A percentile compares a stretch with the other conserved stretches of the same genome.
phyloP scores from a whole-genome alignment of 1,139 yeast species.

The Debaryomyces sp. region DNA sequence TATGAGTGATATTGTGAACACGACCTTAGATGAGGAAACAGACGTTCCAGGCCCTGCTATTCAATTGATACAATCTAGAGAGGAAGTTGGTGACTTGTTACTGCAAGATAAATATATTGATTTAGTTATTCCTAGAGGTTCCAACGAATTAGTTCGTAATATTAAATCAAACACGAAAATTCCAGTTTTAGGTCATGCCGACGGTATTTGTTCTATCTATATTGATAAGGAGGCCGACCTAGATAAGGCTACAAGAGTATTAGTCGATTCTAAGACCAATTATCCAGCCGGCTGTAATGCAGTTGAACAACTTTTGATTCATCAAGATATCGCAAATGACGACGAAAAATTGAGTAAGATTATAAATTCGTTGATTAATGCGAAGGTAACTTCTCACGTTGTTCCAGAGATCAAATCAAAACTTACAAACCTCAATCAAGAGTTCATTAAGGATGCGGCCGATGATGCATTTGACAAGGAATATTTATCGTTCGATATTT shows the following conservation, averaged over 20 bases:
- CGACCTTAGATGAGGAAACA: slow-evolving; percentile 57
- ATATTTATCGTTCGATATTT: slow-evolving; percentile 78
- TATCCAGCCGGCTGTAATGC: slow-evolving; percentile 99
- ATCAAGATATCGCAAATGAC: slow-evolving; percentile 49
- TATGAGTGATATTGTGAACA: slow-evolving; percentile 72
- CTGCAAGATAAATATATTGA: slow-evolving; percentile 89
- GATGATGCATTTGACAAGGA: slow-evolving; percentile 77
- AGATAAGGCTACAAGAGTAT: slow-evolving; percentile 70
- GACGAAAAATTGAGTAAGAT: slow-evolving; percentile 43
- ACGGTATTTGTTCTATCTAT: slow-evolving; percentile 91
- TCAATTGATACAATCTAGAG: slow-evolving; percentile 85
- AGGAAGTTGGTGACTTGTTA: slow-evolving; percentile 83
- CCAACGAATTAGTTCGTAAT: slow-evolving; percentile 83
- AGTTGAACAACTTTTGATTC: slow-evolving; percentile 79
- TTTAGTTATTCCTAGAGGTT: slow-evolving; percentile 95
- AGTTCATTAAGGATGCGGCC: slow-evolving; percentile 39
- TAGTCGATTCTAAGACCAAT: slow-evolving; percentile 88
- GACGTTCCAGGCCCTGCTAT: slow-evolving; percentile 79
- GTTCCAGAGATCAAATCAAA: slow-evolving; percentile 50
- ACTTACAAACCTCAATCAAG: slow-evolving; percentile 16
- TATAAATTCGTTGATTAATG: slow-evolving; percentile 52
- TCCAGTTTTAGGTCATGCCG: slow-evolving; percentile 98
- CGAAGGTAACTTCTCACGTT: slow-evolving; percentile 75
- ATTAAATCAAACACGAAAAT: slow-evolving; percentile 88
- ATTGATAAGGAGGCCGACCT: slow-evolving; percentile 77